These are phyloP conservation scores for Adansonia gregorii DNA, from an alignment of 441 rosid genomes.

Conservation along the genomic window DNA sequence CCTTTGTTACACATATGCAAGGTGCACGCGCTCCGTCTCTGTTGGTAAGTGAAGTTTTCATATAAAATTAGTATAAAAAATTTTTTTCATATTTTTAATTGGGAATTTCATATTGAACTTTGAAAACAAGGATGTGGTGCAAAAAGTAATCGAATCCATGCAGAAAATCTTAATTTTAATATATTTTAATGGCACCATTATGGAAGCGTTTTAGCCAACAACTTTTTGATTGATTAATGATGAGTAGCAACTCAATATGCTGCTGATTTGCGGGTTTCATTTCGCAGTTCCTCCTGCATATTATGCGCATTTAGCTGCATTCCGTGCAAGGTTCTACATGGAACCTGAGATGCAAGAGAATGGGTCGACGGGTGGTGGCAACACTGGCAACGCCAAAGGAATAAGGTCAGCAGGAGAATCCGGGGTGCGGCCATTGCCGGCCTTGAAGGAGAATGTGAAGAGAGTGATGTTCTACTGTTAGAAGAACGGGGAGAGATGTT, in stretches of 20 bases:
- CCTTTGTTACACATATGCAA: constrained; percentile 96
- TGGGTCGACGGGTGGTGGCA: constrained; percentile 54
- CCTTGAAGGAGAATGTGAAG: constrained; percentile 97
- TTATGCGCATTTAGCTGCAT: constrained; percentile 97
- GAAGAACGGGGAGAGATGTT: constrained; percentile 1
- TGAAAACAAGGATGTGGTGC: not conserved
- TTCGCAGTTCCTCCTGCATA: constrained; percentile 96
- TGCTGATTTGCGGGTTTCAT: not conserved
- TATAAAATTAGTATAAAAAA: not conserved
- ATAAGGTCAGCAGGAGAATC: constrained; percentile 53
- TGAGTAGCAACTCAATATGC: not conserved
- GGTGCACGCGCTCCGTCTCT: constrained; percentile 96
- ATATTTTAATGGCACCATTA: not conserved
- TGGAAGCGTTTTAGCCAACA: not conserved
- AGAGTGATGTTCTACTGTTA: constrained; percentile 97
- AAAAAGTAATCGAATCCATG: not conserved
- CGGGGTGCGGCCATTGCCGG: constrained; percentile 83
- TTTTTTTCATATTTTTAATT: not conserved
- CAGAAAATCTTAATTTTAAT: not conserved
- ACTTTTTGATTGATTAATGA: not conserved
- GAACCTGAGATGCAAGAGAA: constrained; percentile 92
- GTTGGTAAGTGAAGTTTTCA: constrained; percentile 58
- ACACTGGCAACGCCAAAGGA: constrained; percentile 36
- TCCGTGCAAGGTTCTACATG: constrained; percentile 93
- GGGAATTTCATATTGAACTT: too few relatives aligned